Base-by-base conservation (phyloP, 129 eudicot species). In the Rutidosis leptorrhynchoides region DNA sequence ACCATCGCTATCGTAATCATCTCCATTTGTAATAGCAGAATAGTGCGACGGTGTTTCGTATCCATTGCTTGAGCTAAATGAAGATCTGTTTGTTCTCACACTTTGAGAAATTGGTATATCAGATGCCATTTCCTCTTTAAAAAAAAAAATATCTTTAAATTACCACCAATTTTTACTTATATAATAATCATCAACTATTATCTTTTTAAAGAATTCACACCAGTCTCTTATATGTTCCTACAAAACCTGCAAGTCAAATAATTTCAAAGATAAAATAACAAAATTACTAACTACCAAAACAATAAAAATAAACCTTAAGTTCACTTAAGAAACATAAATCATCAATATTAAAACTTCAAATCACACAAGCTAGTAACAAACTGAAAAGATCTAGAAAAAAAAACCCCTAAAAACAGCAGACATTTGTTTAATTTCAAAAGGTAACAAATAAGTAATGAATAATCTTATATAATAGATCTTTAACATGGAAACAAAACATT, bases 1-100 rank as follows among this genome's bases (percentile, higher is more conserved):
- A 65, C 97, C 94, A 73, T 94, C 99, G 42, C 95, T 89, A 52
- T 94, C 99, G 70, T 89, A 94, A 68, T 85, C 99, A 72, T 94
- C 99, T 27, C 88, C 95, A 57, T 86, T 94, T 15, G 92, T 80
- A 55, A 73, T 75, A 16, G 76, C 65, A 0, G 95, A 94, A 75
- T 81, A 81, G 54, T 80, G 83, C 1, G 96, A 86, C 16, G 89
- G 87, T 25, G 95, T 78, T 35, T 80, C 95, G 24, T 70, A 75
- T 22, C 99, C 95, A 84, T 86, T 89, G 74, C 86, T 81, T 30
- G 93, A 85, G 63, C 93, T 81, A 63, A 82, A 80, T 15, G 95
- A 84, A 58, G 96, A 88, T 76, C 90, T 78, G 71, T 73, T 82
- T 54, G 89, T 72, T 77, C 90, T 86, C 79, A 85, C 58, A 80